Base-by-base conservation (phyloP, 208 protist genomes). In the Crithidia bombi region DNA sequence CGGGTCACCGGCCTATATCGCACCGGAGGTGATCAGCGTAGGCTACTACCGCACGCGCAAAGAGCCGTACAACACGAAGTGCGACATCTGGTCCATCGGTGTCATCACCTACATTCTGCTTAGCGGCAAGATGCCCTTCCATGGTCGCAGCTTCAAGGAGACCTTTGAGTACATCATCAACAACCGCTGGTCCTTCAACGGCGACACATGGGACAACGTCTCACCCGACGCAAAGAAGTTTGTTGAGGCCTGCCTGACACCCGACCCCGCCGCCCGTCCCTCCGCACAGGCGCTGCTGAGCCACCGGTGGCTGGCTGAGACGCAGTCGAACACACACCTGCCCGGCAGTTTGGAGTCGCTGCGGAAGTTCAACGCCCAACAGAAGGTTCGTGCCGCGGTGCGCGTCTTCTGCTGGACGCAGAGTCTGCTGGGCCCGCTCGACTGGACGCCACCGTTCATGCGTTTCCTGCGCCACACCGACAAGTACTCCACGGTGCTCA, bases 71-170 rank as follows among this genome's bases (percentile, higher is more conserved):
- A 76, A 90, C 65, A 56, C 41, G 21, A 92, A 92, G 73, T 91
- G 88, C 63, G 89, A 94, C 59, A 83, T 96, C 36, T 96, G 91
- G 91, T 92, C 91, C 23, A 61, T 96, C 5, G 91, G 91, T 12
- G 88, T 96, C 65, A 91, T 96, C 50, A 71, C 86, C 14, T 96
- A 92, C 74, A 85, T 91, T 55, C 58, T 96, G 57, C 77, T 93
- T 4, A 85, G 77, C 65, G 91, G 91, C 19, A 80, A 82, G 65
- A 86, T 90, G 78, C 91, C 91, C 5, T 94, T 95, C 68, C 73
- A 79, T 65, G 85, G 83, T 38, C 17, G 65, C 47, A 85, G 61
- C 52, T 83, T 85, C 75, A 82, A 84, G 66, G 75, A 90, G 36
- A 95, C 78, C 28, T 95, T 93, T 65, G 21, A 72, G 35, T 52